Evolutionary conservation across 2,329 filamentous ascomycete genomes (phyloP), one percentile per base, ranked within the genome.

Genomic region (Aspergillus intermedius): DNA sequence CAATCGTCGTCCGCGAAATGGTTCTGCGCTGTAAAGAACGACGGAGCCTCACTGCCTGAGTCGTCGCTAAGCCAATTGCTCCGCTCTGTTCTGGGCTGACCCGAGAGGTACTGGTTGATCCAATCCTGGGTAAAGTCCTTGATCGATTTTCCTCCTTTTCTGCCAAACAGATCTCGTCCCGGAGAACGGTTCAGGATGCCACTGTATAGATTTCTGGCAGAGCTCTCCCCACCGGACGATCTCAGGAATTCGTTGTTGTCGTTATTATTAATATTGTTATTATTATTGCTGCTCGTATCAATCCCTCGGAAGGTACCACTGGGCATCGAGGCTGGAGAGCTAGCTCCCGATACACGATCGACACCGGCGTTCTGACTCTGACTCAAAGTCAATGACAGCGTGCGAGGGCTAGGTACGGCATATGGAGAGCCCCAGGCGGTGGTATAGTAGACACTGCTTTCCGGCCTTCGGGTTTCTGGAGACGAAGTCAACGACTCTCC

Each of bases 361-460:
- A 66, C 40, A 46, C 83, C 49, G 70, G 70, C 58, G 77, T 80
- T 66, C 53, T 69, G 68, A 54, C 65, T 66, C 54, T 69, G 68
- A 54, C 65, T 69, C 37, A 68, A 51, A 46, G 66, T 64, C 55
- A 65, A 62, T 49, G 71, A 70, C 21, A 70, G 57, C 55, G 64
- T 63, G 45, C 70, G 66, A 45, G 71, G 67, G 56, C 72, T 85
- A 10, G 77, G 74, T 35, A 84, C 78, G 48, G 87, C 84, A 71
- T 95, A 95, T 19, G 91, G 91, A 47, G 90, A 95, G 49, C 91
- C 91, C 90, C 91, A 95, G 66, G 86, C 91, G 44, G 89, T 86
- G 42, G 88, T 93, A 62, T 81, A 81, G 63, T 79, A 81, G 42
- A 75, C 66, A 54, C 72, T 75, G 50, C 74, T 76, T 54, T 76